A percentile compares a stretch with the other conserved stretches of the same genome.
Conservation (phyloP, 768 basidiomycete species). For the Macrolepiota fuliginosa region DNA sequence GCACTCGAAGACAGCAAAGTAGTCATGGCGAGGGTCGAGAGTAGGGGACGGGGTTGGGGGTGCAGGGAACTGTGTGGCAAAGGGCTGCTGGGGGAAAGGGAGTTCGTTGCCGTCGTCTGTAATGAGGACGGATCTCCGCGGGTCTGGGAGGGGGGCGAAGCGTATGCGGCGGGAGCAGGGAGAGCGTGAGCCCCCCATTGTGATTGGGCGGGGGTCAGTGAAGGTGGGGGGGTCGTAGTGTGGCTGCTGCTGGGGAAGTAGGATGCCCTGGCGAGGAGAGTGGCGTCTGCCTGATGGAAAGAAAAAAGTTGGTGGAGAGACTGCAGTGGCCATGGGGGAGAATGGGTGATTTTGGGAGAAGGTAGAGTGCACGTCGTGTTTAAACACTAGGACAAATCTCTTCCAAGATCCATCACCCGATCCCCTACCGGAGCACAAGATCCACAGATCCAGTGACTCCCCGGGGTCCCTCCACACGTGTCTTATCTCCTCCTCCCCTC, state of each 20-base stretch:
- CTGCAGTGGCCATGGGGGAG: constrained; percentile 16
- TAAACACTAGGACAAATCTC: constrained; percentile 3
- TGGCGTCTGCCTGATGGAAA: background rate
- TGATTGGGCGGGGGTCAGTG: constrained; percentile 1
- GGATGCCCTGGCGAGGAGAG: constrained; percentile 8
- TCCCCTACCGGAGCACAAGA: constrained; percentile 9
- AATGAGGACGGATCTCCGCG: constrained; percentile 48
- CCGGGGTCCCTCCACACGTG: constrained; percentile 9
- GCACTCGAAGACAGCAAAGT: constrained; percentile 11
- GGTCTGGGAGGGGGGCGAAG: constrained; percentile 86
- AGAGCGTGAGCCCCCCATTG: constrained; percentile 2
- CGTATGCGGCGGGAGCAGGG: constrained; percentile 46
- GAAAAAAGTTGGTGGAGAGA: constrained; percentile 3
- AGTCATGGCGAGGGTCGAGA: constrained; percentile 4
- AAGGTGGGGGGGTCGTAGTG: constrained; percentile 9
- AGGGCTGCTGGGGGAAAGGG: constrained; percentile 25
- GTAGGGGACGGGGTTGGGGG: constrained; percentile 17
- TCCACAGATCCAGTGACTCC: constrained; percentile 1
- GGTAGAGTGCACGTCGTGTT: constrained; percentile 3
- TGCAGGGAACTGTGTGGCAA: constrained; percentile 23
- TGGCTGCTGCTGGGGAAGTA: constrained; percentile 14
- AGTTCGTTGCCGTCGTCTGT: constrained; percentile 40
- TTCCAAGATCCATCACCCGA: constrained; percentile 12
- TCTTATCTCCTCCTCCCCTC: background rate
- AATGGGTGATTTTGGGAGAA: constrained; percentile 9